Evolutionary conservation across 495 filamentous ascomycete species (phyloP).

Genomic region (Parachaetomium inaequale): DNA sequence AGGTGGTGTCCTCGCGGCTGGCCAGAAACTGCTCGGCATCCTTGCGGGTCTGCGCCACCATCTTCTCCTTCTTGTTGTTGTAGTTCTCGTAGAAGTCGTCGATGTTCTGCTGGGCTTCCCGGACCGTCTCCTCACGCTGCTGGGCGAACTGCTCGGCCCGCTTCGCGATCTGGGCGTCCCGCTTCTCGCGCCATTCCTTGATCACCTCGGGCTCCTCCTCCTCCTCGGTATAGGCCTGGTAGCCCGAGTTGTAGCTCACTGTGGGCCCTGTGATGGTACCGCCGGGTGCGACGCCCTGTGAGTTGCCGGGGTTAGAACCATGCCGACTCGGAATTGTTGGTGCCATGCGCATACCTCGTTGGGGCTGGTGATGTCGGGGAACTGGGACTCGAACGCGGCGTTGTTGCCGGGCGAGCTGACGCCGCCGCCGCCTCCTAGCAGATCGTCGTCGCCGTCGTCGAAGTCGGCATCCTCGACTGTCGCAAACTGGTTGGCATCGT

Average conservation of each 20-base stretch:
- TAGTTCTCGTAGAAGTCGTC: constrained; percentile 99
- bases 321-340: background rate
- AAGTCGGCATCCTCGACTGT: constrained; percentile 66
- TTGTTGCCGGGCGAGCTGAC: constrained; percentile 50
- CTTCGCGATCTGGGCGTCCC: constrained; percentile 69
- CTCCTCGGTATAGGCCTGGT: constrained; percentile 47
- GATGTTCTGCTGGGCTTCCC: constrained; percentile 81
- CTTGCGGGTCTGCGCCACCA: constrained; percentile 71
- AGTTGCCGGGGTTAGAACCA: constrained; percentile 23
- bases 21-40: constrained; percentile 95
- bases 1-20: constrained; percentile 82
- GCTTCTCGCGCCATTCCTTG: constrained; percentile 86
- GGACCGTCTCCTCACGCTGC: constrained; percentile 76
- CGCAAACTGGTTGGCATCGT: constrained; percentile 88
- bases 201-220: constrained; percentile 88
- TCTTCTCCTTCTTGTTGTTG: constrained; percentile 94
- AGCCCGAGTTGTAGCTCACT: constrained; percentile 68
- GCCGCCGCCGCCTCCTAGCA: constrained; percentile 71
- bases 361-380: constrained; percentile 73
- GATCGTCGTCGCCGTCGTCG: constrained; percentile 69
- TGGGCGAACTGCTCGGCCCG: constrained; percentile 71
- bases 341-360: constrained; percentile 63
- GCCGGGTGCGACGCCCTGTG: constrained; percentile 76
- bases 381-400: constrained; percentile 77
- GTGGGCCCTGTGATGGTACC: constrained; percentile 73